Percentiles rank a stretch among this genome's conserved stretches.
phyloP scores from a whole-genome alignment of 768 basidiomycete species.

The Holtermanniella nyarrowii region DNA sequence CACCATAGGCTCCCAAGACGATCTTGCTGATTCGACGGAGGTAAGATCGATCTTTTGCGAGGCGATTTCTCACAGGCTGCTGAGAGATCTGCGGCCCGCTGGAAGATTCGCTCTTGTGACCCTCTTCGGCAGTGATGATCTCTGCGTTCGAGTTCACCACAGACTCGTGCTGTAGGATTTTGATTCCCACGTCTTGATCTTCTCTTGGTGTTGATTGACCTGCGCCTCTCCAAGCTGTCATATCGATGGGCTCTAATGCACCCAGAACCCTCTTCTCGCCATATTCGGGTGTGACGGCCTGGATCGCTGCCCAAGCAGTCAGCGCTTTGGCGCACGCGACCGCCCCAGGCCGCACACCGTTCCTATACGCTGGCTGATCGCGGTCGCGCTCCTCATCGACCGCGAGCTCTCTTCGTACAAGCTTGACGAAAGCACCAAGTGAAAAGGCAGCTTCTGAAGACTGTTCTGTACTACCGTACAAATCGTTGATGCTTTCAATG shows the following conservation, averaged over 20 bases:
- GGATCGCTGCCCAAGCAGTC: constrained; percentile 68
- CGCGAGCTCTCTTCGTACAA: constrained; percentile 70
- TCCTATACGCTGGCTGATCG: constrained; percentile 51
- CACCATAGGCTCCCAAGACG: constrained; percentile 74
- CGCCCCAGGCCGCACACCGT: constrained; percentile 56
- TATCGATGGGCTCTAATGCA: constrained; percentile 55
- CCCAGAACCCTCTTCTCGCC: constrained; percentile 63
- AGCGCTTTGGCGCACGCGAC: constrained; percentile 53
- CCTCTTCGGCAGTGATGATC: constrained; percentile 62
- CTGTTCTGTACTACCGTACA: constrained; percentile 58
- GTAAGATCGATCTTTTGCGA: constrained; percentile 45
- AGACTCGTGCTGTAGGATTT: constrained; percentile 62
- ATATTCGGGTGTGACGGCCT: constrained; percentile 70
- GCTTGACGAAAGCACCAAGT: constrained; percentile 58
- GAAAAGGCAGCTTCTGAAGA: constrained; percentile 69
- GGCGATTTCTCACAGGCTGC: constrained; percentile 1
- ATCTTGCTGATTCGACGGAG: constrained; percentile 72
- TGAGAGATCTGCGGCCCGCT: constrained; percentile 22
- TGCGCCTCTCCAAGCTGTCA: constrained; percentile 18
- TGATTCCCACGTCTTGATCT: constrained; percentile 47
- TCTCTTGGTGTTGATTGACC: neutral
- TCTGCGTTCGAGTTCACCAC: constrained; percentile 57
- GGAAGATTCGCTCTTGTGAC: constrained; percentile 47
- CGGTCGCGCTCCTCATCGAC: constrained; percentile 48
- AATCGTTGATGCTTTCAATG: constrained; percentile 59